Base-by-base conservation (phyloP, 1,284 basidiomycete genomes). In the Malassezia brasiliensis region DNA sequence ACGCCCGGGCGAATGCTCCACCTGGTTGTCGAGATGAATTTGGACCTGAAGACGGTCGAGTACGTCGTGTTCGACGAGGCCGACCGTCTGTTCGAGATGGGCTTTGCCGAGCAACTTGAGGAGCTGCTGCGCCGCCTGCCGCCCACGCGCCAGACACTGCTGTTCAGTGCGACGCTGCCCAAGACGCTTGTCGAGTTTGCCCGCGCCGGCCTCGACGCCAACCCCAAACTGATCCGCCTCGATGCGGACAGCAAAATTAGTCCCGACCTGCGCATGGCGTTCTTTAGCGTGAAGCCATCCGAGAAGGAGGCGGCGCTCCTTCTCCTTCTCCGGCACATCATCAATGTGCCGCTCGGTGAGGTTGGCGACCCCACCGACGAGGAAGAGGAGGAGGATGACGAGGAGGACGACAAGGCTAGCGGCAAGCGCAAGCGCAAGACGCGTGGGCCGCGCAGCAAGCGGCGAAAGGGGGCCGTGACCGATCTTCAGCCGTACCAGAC, bases 11-110 rank as follows among this genome's bases (percentile, higher is more conserved):
- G 94, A 68, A 80, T 99, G 47, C 83, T 99, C 17, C 94, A 98
- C 77, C 80, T 99, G 28, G 82, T 87, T 42, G 88, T 98, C 48
- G 94, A 99, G 77, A 98, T 96, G 93, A 88, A 88, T 63, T 79
- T 96, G 46, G 90, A 96, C 72, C 79, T 99, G 34, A 84, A 86
- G 47, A 85, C 86, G 0, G 81, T 93, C 3, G 84, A 93, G 75
- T 90, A 90, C 62, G 84, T 93, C 53, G 87, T 98, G 17, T 98
- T 98, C 67, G 94, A 99, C 74, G 94, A 99, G 77, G 94, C 94
- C 0, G 94, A 99, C 76, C 78, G 90, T 34, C 81, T 96, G 12
- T 98, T 98, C 74, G 94, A 98, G 72, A 90, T 96, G 85, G 93
- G 93, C 14, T 98, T 98, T 74, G 87, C 89, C 66, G 83, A 85